Percentiles rank a stretch among this genome's conserved stretches.
Evolutionary conservation across 257 asterid genomes (phyloP).

Genomic region (Ophiorrhiza pumila): DNA sequence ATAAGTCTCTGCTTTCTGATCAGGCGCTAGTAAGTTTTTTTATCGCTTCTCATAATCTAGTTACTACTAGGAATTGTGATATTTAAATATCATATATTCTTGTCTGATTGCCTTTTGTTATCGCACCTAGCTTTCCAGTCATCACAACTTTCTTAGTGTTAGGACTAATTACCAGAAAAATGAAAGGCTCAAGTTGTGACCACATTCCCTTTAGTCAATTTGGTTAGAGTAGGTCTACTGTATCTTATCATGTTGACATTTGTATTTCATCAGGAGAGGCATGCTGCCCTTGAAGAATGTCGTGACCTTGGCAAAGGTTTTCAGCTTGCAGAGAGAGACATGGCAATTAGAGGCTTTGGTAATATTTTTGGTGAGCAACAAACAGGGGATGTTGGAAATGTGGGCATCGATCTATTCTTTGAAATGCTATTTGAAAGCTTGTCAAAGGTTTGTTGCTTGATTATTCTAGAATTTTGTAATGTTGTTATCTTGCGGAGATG

Average conservation of each 20-base stretch:
- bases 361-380: conserved; percentile 98
- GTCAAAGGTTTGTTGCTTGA: conserved; percentile 63
- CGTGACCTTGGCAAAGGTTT: conserved; percentile 96
- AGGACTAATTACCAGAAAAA: background rate
- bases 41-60: conserved; percentile 21
- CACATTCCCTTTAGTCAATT: background rate
- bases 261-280: conserved; percentile 71
- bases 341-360: conserved; percentile 98
- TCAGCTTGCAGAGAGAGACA: conserved; percentile 97
- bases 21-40: conserved; percentile 72
- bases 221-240: background rate
- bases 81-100: background rate
- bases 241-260: conserved; percentile 15
- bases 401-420: conserved; percentile 97
- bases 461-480: background rate
- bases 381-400: conserved; percentile 99
- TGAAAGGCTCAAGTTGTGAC: background rate
- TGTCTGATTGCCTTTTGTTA: background rate
- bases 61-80: conserved; percentile 13
- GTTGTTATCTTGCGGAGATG: conserved; percentile 1
- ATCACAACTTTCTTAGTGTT: background rate
- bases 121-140: background rate
- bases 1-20: conserved; percentile 84
- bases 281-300: conserved; percentile 92
- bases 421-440: conserved; percentile 98